These are phyloP conservation scores for Alternaria triticimaculans DNA, from an alignment of 2,329 filamentous ascomycete genomes.

Conservation along the genomic window DNA sequence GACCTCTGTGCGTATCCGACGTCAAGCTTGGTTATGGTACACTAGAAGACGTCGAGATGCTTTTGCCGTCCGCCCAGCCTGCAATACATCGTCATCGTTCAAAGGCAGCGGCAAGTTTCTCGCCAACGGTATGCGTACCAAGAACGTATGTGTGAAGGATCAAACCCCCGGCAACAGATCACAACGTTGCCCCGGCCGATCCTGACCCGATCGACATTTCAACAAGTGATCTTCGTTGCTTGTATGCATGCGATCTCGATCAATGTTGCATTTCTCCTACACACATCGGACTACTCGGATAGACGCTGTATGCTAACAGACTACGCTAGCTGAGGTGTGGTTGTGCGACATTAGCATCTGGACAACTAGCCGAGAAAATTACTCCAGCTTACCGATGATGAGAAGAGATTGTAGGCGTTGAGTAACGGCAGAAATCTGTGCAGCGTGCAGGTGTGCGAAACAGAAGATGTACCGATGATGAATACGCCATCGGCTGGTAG, in stretches of 20 bases:
- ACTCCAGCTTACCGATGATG: background rate
- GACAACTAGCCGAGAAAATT: background rate
- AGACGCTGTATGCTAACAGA: slow-evolving; percentile 73
- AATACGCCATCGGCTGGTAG: background rate
- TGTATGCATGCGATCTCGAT: slow-evolving; percentile 6
- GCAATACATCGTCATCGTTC: background rate
- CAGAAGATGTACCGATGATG: background rate
- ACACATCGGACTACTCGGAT: slow-evolving; percentile 62
- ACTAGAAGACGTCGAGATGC: background rate
- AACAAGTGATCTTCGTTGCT: slow-evolving; percentile 3
- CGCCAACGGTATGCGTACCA: background rate
- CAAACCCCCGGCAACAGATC: background rate
- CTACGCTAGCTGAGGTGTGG: slow-evolving; percentile 67
- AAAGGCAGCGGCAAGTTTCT: background rate
- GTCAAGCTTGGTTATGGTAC: background rate
- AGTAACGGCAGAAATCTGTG: background rate
- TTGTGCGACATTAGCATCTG: slow-evolving; percentile 77
- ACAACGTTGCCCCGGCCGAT: slow-evolving; percentile 3
- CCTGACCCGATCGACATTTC: background rate
- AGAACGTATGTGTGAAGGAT: background rate
- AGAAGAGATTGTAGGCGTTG: background rate
- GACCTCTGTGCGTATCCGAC: background rate
- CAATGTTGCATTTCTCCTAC: slow-evolving; percentile 68
- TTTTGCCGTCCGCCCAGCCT: slow-evolving; percentile 3
- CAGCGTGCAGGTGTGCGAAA: background rate